These are phyloP conservation scores for Ophiostoma sp. DNA, from an alignment of 2,329 filamentous ascomycete genomes.

Conservation along the genomic window DNA sequence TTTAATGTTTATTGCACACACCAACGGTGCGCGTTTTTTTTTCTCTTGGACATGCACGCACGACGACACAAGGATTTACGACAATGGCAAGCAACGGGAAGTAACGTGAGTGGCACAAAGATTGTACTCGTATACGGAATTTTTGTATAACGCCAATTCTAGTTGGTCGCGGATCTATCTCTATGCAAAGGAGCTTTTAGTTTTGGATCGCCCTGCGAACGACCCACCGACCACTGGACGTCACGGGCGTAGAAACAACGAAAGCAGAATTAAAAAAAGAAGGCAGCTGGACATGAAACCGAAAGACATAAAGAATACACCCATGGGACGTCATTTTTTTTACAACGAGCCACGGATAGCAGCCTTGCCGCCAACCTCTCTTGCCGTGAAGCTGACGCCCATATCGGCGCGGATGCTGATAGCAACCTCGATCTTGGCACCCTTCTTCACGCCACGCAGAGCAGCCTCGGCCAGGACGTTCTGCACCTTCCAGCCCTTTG, in stretches of 20 bases:
- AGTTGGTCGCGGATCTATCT: slow-evolving; percentile 4
- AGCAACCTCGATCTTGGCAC: slow-evolving; percentile 86
- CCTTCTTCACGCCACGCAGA: slow-evolving; percentile 78
- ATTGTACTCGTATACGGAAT: too few species aligned
- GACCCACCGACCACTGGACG: neutral
- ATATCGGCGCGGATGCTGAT: slow-evolving; percentile 81
- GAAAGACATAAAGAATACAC: neutral
- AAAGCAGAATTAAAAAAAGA: neutral
- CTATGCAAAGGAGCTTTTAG: slow-evolving; percentile 11
- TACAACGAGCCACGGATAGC: slow-evolving; percentile 60
- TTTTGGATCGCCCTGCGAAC: slow-evolving; percentile 6
- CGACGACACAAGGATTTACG: neutral
- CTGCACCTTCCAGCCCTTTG: slow-evolving; percentile 89
- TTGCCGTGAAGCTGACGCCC: slow-evolving; percentile 69
- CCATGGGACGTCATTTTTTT: neutral
- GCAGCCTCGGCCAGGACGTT: slow-evolving; percentile 78
- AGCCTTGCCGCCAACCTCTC: slow-evolving; percentile 82
- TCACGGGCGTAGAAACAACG: slow-evolving; percentile 3
- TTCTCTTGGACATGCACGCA: neutral
- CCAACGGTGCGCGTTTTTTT: neutral
- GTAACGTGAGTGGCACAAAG: neutral
- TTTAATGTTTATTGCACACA: slow-evolving; percentile 15
- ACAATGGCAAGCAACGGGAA: neutral
- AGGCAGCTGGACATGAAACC: neutral
- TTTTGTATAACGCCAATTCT: neutral